A percentile compares a stretch with the other conserved stretches of the same genome.
phyloP scores from a whole-genome alignment of 805 yeast species.

The Metschnikowia orientalis region DNA sequence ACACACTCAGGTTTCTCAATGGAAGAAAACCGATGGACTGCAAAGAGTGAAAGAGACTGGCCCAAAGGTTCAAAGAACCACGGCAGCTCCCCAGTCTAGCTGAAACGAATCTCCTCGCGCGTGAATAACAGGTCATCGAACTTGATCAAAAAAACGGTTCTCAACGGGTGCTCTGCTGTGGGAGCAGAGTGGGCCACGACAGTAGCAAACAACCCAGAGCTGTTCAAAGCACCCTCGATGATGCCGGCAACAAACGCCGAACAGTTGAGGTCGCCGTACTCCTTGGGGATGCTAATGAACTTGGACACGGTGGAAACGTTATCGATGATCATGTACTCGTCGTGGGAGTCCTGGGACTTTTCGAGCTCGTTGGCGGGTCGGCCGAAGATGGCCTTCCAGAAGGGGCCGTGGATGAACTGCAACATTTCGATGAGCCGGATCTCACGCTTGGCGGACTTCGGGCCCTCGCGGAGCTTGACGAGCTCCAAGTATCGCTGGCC shows the following conservation, averaged over 20 bases:
- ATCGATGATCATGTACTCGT: conserved; percentile 76
- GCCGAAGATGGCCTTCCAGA: conserved; percentile 76
- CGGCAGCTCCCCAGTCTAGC: too few relatives aligned
- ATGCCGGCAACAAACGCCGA: conserved; percentile 83
- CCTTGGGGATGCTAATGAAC: conserved; percentile 74
- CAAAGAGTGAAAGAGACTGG: too few relatives aligned
- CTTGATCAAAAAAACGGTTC: conserved; percentile 74
- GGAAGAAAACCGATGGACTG: too few relatives aligned
- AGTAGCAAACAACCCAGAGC: conserved; percentile 64
- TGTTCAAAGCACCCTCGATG: conserved; percentile 75
- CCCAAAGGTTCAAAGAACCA: too few relatives aligned
- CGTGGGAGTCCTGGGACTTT: conserved; percentile 63
- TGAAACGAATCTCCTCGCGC: conserved; percentile 48
- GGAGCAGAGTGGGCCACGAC: conserved; percentile 84
- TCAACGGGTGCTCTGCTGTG: conserved; percentile 48
- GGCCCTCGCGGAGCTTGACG: conserved; percentile 62
- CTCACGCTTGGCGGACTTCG: conserved; percentile 59
- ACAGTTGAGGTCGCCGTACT: conserved; percentile 71
- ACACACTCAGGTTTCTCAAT: too few relatives aligned
- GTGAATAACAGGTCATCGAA: conserved; percentile 56
- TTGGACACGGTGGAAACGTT: conserved; percentile 66
- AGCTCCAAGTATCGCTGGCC: conserved; percentile 72
- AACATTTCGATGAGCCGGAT: conserved; percentile 59
- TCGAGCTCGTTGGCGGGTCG: conserved; percentile 71
- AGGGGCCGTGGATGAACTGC: conserved; percentile 65